These are phyloP conservation scores for Umbellularia californica DNA, from an alignment of 164 flowering plant species.

Conservation along the genomic window DNA sequence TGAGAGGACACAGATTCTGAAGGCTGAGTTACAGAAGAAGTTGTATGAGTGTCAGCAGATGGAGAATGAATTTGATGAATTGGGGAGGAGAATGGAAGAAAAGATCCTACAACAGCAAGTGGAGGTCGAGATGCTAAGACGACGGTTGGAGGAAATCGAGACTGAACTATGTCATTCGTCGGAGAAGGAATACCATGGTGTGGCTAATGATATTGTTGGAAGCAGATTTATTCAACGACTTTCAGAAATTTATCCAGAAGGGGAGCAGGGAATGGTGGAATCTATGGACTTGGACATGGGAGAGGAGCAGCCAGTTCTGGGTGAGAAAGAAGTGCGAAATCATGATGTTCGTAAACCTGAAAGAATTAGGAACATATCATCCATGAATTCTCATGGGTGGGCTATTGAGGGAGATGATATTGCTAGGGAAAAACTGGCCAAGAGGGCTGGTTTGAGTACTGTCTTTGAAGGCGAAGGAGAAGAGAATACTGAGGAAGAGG, in stretches of 20 bases:
- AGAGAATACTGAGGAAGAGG: conserved; percentile 50
- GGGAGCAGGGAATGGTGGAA: conserved; percentile 79
- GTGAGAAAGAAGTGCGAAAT: conserved; percentile 27
- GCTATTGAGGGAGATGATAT: conserved; percentile 19
- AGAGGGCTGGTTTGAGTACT: conserved; percentile 63
- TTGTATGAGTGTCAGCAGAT: conserved; percentile 65
- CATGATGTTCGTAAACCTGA: conserved; percentile 4
- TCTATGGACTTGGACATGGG: conserved; percentile 88
- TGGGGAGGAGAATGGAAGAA: conserved; percentile 84
- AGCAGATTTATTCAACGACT: conserved; percentile 57
- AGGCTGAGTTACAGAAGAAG: conserved; percentile 60
- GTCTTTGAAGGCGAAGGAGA: conserved; percentile 84
- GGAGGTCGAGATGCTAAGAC: conserved; percentile 71
- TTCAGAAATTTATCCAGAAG: conserved; percentile 48
- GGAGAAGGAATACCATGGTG: conserved; percentile 17
- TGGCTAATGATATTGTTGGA: conserved; percentile 32
- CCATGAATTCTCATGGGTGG: not conserved
- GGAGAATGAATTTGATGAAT: conserved; percentile 69
- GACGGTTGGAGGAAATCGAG: conserved; percentile 74
- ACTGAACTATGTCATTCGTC: conserved; percentile 43
- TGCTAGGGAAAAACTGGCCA: conserved; percentile 28
- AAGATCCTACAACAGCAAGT: conserved; percentile 69
- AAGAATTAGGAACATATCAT: not conserved
- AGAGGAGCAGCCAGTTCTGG: conserved; percentile 43
- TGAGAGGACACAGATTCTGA: conserved; percentile 54